These are phyloP conservation scores for Phytopythium montanum DNA, from an alignment of 352 stramenopile species.

Conservation along the genomic window DNA sequence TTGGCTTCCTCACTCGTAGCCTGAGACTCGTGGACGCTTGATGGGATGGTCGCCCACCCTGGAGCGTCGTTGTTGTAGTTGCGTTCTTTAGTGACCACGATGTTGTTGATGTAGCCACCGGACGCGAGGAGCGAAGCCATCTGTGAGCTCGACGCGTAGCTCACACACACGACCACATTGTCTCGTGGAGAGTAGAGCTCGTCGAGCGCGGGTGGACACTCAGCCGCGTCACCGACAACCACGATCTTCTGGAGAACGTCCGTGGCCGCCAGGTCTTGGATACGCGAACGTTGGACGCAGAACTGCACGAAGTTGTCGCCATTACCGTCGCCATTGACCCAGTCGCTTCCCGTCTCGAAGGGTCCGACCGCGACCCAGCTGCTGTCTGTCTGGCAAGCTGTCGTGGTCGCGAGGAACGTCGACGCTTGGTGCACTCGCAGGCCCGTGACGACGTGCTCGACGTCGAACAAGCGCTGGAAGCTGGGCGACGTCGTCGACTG, in stretches of 20 bases:
- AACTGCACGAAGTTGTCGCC: background rate
- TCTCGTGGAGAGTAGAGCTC: background rate
- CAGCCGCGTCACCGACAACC: background rate
- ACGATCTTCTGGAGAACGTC: background rate
- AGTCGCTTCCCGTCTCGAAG: background rate
- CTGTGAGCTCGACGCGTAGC: background rate
- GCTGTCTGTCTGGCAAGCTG: background rate
- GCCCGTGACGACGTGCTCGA: background rate
- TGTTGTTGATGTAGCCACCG: background rate
- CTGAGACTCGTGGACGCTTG: background rate
- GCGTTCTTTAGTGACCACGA: conserved; percentile 1
- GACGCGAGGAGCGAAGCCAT: background rate
- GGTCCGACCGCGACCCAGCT: background rate
- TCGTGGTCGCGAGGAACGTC: conserved; percentile 1
- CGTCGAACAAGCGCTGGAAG: background rate
- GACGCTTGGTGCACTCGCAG: background rate
- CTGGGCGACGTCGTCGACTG: background rate
- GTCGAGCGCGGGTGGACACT: background rate
- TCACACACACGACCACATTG: background rate
- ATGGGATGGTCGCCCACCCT: background rate
- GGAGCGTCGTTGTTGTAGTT: conserved; percentile 1
- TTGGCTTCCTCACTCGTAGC: background rate
- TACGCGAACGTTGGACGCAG: background rate
- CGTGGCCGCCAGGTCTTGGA: background rate
- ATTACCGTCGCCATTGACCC: background rate